Evolutionary conservation across 2,329 filamentous ascomycete species (phyloP).

Genomic region (Rachicladosporium sp.): DNA sequence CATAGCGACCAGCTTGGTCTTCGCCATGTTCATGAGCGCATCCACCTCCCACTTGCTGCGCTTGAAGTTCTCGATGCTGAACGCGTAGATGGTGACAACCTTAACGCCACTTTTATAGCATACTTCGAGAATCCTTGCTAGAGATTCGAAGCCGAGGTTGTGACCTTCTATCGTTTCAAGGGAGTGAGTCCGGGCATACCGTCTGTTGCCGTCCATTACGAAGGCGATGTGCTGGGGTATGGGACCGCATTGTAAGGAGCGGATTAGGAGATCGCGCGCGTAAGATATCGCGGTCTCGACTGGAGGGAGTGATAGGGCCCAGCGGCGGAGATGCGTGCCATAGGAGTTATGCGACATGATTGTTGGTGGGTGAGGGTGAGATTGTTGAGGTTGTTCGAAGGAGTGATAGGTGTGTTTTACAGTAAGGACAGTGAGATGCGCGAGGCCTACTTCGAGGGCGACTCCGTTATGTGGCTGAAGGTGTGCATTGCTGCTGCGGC

Average conservation of each 20-base stretch:
- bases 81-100: conserved; percentile 94
- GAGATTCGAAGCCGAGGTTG: conserved; percentile 86
- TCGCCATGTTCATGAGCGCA: conserved; percentile 93
- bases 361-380: too few species aligned
- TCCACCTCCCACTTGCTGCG: conserved; percentile 93
- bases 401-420: neutral
- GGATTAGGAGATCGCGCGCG: conserved; percentile 74
- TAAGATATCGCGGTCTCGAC: conserved; percentile 77
- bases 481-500: too few species aligned
- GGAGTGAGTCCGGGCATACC: conserved; percentile 77
- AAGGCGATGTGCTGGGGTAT: conserved; percentile 96
- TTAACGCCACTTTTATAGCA: conserved; percentile 97
- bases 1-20: conserved; percentile 84
- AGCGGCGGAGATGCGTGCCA: conserved; percentile 49
- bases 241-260: conserved; percentile 76
- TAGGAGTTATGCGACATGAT: neutral
- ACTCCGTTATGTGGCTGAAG: too few species aligned
- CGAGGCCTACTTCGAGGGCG: neutral
- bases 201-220: conserved; percentile 95
- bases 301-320: conserved; percentile 78
- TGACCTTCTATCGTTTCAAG: conserved; percentile 97
- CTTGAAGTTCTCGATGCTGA: conserved; percentile 99
- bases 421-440: neutral
- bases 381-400: too few species aligned
- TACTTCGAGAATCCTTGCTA: conserved; percentile 89